Evolutionary conservation across 345 rosid species (phyloP), one percentile per base, ranked within the genome.

Genomic region (Trapa incisa): DNA sequence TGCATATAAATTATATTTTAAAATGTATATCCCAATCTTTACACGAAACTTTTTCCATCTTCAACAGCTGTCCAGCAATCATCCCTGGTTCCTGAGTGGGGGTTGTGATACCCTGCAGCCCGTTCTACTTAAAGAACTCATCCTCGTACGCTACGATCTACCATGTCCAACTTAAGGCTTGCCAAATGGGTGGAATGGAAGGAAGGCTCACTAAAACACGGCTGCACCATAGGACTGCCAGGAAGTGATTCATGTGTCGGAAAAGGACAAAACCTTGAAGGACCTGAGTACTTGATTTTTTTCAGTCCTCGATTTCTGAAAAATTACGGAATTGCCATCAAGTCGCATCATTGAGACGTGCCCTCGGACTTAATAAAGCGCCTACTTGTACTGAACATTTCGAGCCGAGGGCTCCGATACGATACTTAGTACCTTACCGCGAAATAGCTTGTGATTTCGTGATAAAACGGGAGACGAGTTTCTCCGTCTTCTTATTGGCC

Each of bases 1-100:
- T 22, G 29, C 29, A 22, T 22, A 22, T 22, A 22, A 22, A 22
- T 22, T 22, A 22, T 22, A 22, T 22, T 22, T 22, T 22, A 22
- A 22, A 22, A 22, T 22, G 29, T 22, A 22, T 22, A 22, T 22
- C 29, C 29, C 29, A 22, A 22, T 22, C 29, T 22, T 22, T 8
- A 2, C 43, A 41, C 6, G 43, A 41, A 41, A 41, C 43, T 22
- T 4, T 41, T 41, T 41, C 43, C 43, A 41, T 41, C 0, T 41
- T 41, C 43, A 41, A 45, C 88, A 54, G 60, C 60, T 54, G 60
- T 54, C 35, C 35, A 22, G 32, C 32, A n/a, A n/a, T 16, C 54
- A 22, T 22, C 54, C 54, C 16, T 22, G 16, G 14, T 50, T 50
- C 54, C 4, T 16, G n/a, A 3, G 4, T 10, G 29, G 29, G 35